These are phyloP conservation scores for Trichosphaerium sp. DNA, from an alignment of 78 protist species.

Conservation along the genomic window DNA sequence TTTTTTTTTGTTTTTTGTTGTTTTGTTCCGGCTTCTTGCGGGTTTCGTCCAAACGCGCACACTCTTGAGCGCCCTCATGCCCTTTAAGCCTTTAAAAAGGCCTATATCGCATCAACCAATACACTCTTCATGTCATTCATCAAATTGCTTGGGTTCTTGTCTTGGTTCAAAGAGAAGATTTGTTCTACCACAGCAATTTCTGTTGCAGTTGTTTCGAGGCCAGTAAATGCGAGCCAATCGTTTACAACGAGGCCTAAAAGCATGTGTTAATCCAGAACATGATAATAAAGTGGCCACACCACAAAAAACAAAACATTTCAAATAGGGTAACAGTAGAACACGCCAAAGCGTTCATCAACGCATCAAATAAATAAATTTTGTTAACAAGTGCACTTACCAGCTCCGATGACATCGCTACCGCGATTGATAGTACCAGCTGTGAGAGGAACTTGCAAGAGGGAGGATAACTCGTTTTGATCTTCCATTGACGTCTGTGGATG, in stretches of 20 bases:
- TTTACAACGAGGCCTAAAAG: conserved; percentile 76
- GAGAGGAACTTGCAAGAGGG: conserved; percentile 86
- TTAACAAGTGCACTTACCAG: conserved; percentile 73
- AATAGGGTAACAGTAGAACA: neutral
- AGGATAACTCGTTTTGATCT: conserved; percentile 91
- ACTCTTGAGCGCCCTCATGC: no score
- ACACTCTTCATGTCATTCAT: no score
- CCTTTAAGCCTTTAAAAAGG: no score
- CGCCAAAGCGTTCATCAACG: neutral
- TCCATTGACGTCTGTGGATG: conserved; percentile 85
- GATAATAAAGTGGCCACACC: neutral
- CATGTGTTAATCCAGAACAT: no score
- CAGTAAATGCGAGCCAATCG: conserved; percentile 95
- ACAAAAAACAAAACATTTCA: neutral
- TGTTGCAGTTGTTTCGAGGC: conserved; percentile 93
- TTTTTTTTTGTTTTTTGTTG: no score
- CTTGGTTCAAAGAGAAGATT: conserved; percentile 36
- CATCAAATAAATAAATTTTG: neutral
- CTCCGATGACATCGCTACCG: conserved; percentile 77
- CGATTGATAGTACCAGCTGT: conserved; percentile 95
- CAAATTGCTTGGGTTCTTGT: conserved; percentile 13
- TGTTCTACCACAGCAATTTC: conserved; percentile 85
- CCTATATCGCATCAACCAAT: no score
- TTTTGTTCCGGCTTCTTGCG: no score
- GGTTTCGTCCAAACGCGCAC: no score